phyloP scores from a whole-genome alignment of 768 basidiomycete species.

The Tubosaeta sp. region DNA sequence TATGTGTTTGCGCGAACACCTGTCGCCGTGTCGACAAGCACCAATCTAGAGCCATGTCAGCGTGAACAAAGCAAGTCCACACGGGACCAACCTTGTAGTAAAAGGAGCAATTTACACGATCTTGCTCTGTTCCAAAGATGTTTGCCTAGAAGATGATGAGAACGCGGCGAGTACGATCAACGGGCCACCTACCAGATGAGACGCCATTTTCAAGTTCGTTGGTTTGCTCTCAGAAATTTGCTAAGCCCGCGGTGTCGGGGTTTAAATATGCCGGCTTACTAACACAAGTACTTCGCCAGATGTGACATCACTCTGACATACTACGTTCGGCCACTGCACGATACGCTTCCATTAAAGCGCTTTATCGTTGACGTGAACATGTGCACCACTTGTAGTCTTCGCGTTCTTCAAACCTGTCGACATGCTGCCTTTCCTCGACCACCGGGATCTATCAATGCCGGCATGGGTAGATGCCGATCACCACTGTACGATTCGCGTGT shows the following conservation, averaged over 20 bases:
- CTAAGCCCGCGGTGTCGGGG: slow-evolving; percentile 21
- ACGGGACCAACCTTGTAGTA: slow-evolving; percentile 78
- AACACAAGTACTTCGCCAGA: background rate
- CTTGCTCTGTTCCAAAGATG: slow-evolving; percentile 93
- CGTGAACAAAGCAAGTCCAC: background rate
- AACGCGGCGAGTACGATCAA: background rate
- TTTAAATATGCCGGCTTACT: slow-evolving; percentile 8
- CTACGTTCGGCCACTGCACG: no score
- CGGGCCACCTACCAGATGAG: slow-evolving; percentile 59
- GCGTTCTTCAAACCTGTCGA: no score
- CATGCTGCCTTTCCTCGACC: no score
- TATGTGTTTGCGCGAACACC: slow-evolving; percentile 98
- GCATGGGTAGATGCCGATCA: background rate
- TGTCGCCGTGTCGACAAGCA: slow-evolving; percentile 96
- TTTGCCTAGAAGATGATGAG: slow-evolving; percentile 57
- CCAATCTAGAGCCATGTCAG: slow-evolving; percentile 64
- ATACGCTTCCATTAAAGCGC: no score
- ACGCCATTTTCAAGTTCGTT: slow-evolving; percentile 43
- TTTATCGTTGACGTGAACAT: no score
- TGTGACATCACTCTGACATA: background rate
- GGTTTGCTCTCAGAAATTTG: slow-evolving; percentile 6
- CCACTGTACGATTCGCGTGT: background rate
- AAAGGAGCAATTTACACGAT: slow-evolving; percentile 98
- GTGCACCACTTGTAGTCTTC: no score
- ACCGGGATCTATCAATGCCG: background rate